Evolutionary conservation across 163 green algal species (phyloP).

Genomic region (Scenedesmus sp.): DNA sequence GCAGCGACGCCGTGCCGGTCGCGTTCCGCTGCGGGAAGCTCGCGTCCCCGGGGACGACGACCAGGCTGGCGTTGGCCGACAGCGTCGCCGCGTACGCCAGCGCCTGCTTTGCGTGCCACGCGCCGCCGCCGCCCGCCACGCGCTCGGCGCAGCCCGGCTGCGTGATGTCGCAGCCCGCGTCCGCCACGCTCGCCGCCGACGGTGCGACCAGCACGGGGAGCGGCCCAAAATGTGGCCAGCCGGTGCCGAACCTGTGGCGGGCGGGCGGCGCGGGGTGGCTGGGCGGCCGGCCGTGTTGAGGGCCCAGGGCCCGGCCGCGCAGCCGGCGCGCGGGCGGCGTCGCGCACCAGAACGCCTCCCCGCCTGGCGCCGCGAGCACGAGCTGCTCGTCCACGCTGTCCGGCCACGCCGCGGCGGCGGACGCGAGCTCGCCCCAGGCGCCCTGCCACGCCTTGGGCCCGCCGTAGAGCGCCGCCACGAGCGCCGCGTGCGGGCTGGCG

Average conservation of each 20-base stretch:
- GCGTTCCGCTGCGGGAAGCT: neutral
- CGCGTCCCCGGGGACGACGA: constrained; percentile 5
- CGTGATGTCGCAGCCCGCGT: constrained; percentile 10
- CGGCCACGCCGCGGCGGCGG: neutral
- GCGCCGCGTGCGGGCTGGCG: neutral
- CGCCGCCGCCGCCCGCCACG: neutral
- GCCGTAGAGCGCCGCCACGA: neutral
- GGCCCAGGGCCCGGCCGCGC: too few relatives aligned
- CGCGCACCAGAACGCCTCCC: too few relatives aligned
- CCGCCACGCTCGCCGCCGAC: neutral
- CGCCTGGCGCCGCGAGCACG: neutral
- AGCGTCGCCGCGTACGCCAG: constrained; percentile 17
- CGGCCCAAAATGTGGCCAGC: constrained; percentile 18
- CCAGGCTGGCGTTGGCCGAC: constrained; percentile 1
- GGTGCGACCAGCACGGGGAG: constrained; percentile 15
- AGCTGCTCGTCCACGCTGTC: constrained; percentile 35
- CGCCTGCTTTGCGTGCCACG: constrained; percentile 6
- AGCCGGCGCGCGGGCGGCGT: too few relatives aligned
- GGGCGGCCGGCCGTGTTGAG: too few relatives aligned
- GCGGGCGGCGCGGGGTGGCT: too few relatives aligned
- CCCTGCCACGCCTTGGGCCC: constrained; percentile 20
- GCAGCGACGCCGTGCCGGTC: neutral
- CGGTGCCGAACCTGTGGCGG: constrained; percentile 21
- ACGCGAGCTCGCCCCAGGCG: constrained; percentile 1
- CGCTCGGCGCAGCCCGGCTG: neutral